Percentiles rank a stretch among this genome's conserved stretches.
Conservation (phyloP, 352 stramenopile species). For the Phytophthora aleatoria region DNA sequence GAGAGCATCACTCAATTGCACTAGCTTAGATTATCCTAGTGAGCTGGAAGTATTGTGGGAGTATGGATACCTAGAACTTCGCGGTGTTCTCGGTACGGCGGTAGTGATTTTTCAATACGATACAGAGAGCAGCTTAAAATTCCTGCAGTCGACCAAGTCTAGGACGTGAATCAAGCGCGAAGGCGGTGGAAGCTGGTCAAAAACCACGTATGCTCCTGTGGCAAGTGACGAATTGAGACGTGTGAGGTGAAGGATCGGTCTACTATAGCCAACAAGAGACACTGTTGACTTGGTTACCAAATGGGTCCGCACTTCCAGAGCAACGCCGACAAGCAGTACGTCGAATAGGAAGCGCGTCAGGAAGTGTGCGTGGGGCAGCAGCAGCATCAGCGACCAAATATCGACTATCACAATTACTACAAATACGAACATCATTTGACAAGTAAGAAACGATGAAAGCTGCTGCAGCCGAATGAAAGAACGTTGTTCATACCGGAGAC, state of each 20-base stretch:
- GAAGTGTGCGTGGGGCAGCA: slow-evolving; percentile 68
- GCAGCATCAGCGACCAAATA: slow-evolving; percentile 43
- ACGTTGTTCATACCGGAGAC: slow-evolving; percentile 39
- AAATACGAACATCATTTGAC: not conserved
- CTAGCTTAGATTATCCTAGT: too few species aligned
- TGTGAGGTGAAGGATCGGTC: too few species aligned
- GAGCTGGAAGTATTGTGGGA: too few species aligned
- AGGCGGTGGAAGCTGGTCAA: slow-evolving; percentile 68
- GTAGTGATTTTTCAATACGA: too few species aligned
- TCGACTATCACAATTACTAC: slow-evolving; percentile 42
- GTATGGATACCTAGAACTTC: too few species aligned
- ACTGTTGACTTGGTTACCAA: slow-evolving; percentile 36
- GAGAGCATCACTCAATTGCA: too few species aligned
- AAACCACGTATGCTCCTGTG: slow-evolving; percentile 64
- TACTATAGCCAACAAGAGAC: not conserved
- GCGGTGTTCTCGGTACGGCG: too few species aligned
- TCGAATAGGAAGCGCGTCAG: slow-evolving; percentile 63
- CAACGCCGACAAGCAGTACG: slow-evolving; percentile 45
- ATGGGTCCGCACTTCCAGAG: slow-evolving; percentile 44
- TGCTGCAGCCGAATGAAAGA: not conserved
- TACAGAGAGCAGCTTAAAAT: not conserved
- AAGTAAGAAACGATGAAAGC: not conserved
- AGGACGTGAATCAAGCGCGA: slow-evolving; percentile 18
- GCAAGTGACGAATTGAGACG: too few species aligned
- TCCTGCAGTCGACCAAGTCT: not conserved